Base-by-base conservation (phyloP, 345 rosid genomes). In the Acer campestre region DNA sequence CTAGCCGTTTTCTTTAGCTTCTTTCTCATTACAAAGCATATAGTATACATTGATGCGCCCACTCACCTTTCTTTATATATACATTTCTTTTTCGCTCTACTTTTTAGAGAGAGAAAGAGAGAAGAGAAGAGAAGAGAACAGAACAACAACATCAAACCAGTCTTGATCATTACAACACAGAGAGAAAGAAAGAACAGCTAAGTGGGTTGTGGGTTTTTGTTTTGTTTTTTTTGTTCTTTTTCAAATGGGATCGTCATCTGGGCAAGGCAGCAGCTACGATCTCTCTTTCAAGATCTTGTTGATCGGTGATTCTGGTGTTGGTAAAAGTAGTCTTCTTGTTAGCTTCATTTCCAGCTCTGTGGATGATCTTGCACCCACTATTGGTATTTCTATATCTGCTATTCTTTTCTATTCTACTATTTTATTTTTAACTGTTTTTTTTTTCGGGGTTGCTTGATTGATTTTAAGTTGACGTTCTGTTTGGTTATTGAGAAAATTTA, bases 281-380 rank as follows among this genome's bases (percentile, higher is more conserved):
- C 92, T 93, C 67, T 93, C 99, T 1, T 95, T 95, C 88, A 95
- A 93, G 94, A 90, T 95, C 93, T 79, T 95, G 91, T 88, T 95
- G 90, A 92, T 95, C 75, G 99, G 99, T 18, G 99, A 93, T 82
- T 93, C 99, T 11, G 93, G 91, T 66, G 99, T 95, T 75, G 99
- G 99, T 76, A 95, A 95, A 85, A 95, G 99, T 82, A 91, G 98
- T 73, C 92, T 95, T 75, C 98, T 93, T 86, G 94, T 95, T 62
- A 93, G 96, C 85, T 95, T 95, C 93, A 95, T 95, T 83, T 92
- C 98, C 61, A 76, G 74, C 73, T 81, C 97, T 31, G 84, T 80
- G 7, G 95, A 89, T 76, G 95, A 90, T 92, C 93, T 89, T 80
- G 80, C 96, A 74, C 98, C 98, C 64, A 95, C 99, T 67, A 92